A percentile compares a stretch with the other conserved stretches of the same genome.
phyloP scores from a whole-genome alignment of 495 filamentous ascomycete genomes.

The Podospora tetraspora region DNA sequence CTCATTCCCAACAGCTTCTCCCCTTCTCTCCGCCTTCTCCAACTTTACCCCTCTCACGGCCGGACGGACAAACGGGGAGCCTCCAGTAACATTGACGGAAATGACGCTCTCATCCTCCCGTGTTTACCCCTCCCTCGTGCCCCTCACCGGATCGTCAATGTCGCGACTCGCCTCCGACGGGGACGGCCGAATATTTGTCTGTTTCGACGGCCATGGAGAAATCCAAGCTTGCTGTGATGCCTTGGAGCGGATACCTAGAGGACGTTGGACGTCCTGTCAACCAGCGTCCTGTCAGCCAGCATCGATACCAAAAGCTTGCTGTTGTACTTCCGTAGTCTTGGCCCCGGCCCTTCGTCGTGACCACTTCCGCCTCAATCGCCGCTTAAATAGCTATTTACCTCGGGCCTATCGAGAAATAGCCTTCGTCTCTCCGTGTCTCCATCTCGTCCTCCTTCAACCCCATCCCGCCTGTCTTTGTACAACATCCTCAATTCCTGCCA shows the following conservation, averaged over 20 bases:
- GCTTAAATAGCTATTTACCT: slow-evolving; percentile 1
- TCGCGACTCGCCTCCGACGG: not conserved
- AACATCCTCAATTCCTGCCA: not conserved
- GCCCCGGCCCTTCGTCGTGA: not conserved
- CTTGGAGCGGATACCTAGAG: not conserved
- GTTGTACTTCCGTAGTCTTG: not conserved
- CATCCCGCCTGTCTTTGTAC: not conserved
- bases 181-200: not conserved
- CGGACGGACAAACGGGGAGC: not conserved
- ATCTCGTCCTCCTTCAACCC: not conserved
- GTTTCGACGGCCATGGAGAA: not conserved
- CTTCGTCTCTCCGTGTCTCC: not conserved
- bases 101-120: not conserved
- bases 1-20: not conserved
- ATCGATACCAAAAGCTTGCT: not conserved
- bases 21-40: not conserved
- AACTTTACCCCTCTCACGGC: not conserved
- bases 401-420: not conserved
- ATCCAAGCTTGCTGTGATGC: not conserved
- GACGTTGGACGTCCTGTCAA: not conserved
- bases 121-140: not conserved
- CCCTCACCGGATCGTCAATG: not conserved
- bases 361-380: slow-evolving; percentile 7
- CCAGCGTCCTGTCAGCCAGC: not conserved
- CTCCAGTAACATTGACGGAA: not conserved